Base-by-base conservation (phyloP, 129 eudicot genomes). In the Arctium minus region DNA sequence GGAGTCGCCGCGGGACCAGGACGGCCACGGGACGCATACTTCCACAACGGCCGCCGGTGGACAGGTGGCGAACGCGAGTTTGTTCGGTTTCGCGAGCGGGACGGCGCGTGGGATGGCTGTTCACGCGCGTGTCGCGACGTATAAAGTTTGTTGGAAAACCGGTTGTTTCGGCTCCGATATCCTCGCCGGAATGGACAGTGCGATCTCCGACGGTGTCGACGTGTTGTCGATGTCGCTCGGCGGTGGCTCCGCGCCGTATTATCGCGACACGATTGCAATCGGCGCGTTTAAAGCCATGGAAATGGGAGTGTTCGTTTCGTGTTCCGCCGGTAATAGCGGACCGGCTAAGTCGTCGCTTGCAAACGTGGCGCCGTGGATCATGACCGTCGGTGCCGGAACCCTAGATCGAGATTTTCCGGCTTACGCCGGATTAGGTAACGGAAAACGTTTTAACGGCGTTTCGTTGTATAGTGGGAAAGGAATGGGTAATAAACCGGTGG, bases 1-100 rank as follows among this genome's bases (percentile, higher is more conserved):
- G 10, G 88, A 81, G 27, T 91, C 97, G 12, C 90, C 99, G 0
- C 93, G 97, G 15, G 97, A 96, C 79, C 76, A 75, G 31, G 97
- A 96, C 42, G 99, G 99, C 1, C 99, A 96, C 74, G 99, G 99
- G 80, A 96, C 99, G 0, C 97, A 96, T 76, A 93, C 97, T 0
- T 90, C 97, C 1, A 86, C 92, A 13, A 96, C 97, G 12, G 99
- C 99, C 0, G 97, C 89, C 0, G 99, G 97, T 0, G 73, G 75
- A 0, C 83, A 36, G 37, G 97, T 96, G 12, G 88, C 27, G 1
- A 90, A 93, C 60, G 99, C 95, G 15, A 91, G 97, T 70, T 82
- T 92, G 6, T 82, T 96, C 1, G 97, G 99, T 0, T 96, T 91
- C 44, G 99, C 97, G 0, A 86, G 86, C 2, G 99, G 99, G 6